Conservation (phyloP, 345 rosid genomes). For the Syzygium aromaticum region DNA sequence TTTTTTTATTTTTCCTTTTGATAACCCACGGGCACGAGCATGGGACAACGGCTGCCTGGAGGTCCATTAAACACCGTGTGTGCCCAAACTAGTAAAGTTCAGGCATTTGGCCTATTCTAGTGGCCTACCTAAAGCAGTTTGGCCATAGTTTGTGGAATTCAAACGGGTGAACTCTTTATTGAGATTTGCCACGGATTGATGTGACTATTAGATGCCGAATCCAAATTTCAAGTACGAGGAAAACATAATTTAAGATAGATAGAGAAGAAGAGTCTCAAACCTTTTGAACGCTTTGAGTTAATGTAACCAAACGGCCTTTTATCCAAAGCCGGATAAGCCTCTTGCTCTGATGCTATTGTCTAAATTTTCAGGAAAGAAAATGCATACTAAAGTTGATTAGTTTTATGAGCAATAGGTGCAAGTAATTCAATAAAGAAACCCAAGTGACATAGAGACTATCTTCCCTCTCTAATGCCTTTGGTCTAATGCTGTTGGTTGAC, state of each 20-base stretch:
- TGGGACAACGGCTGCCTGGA: neutral
- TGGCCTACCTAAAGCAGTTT: neutral
- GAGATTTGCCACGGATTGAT: neutral
- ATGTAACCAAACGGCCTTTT: constrained; percentile 55
- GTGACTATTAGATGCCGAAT: neutral
- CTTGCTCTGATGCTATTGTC: constrained; percentile 49
- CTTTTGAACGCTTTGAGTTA: constrained; percentile 57
- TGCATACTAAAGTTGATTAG: neutral
- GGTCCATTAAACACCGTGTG: neutral
- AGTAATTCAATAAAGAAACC: neutral
- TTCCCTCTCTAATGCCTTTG: constrained; percentile 5
- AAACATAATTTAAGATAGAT: neutral
- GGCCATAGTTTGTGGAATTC: neutral
- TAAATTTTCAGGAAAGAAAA: neutral
- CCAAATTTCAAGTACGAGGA: neutral
- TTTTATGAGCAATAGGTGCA: neutral
- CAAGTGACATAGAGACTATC: neutral
- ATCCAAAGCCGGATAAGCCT: constrained; percentile 56
- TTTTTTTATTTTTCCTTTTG: too few species aligned
- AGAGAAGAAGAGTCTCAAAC: constrained; percentile 12
- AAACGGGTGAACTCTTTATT: neutral
- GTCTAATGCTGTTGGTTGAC: neutral
- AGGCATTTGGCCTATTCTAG: neutral
- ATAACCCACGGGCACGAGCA: neutral
- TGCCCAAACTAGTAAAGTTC: neutral